Evolutionary conservation across 257 asterid species (phyloP).

Genomic region (Catharanthus roseus): DNA sequence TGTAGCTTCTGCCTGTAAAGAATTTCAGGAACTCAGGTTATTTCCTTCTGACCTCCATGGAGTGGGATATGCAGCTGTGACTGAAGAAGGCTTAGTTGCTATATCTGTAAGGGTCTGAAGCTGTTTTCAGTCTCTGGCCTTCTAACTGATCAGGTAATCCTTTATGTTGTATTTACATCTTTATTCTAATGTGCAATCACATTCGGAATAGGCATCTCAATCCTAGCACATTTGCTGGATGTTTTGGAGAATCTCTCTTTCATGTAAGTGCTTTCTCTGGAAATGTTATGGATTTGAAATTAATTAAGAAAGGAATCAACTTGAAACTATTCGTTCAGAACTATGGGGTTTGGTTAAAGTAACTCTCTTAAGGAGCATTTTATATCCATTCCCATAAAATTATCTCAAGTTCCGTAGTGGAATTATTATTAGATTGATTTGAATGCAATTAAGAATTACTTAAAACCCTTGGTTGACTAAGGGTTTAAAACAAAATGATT

Average conservation of each 20-base stretch:
- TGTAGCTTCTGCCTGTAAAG: slow-evolving; percentile 68
- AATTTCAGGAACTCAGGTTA: slow-evolving; percentile 65
- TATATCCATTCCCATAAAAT: neutral
- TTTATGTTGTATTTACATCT: slow-evolving; percentile 14
- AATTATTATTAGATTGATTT: neutral
- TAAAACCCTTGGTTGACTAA: neutral
- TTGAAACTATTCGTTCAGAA: neutral
- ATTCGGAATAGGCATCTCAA: slow-evolving; percentile 78
- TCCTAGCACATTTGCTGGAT: slow-evolving; percentile 99
- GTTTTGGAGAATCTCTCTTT: slow-evolving; percentile 98
- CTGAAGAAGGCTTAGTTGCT: slow-evolving; percentile 75
- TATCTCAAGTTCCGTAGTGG: neutral
- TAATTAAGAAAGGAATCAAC: neutral
- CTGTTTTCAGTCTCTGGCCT: no score
- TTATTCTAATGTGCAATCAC: slow-evolving; percentile 14
- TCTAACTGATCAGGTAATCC: no score
- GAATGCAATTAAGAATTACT: neutral
- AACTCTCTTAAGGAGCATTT: neutral
- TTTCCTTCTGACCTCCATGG: slow-evolving; percentile 53
- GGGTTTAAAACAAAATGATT: neutral
- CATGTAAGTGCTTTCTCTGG: slow-evolving; percentile 60
- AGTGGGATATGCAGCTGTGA: slow-evolving; percentile 51
- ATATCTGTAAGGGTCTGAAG: no score
- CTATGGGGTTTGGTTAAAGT: neutral
- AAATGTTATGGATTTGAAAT: neutral